Conservation (phyloP, 768 basidiomycete species). For the Serendipita sp. region DNA sequence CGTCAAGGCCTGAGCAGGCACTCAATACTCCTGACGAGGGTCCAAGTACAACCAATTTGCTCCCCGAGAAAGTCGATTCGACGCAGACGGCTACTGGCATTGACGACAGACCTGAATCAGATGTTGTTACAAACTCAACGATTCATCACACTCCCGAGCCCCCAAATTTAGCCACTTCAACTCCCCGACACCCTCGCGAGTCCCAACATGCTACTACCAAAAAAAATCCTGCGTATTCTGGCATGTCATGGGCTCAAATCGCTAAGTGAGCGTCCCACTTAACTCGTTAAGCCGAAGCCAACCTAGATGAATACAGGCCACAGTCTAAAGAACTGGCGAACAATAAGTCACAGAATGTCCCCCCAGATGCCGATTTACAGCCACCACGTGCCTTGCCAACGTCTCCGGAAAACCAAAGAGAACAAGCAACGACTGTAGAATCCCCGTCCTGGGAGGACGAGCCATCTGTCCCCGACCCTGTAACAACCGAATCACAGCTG, state of each 20-base stretch:
- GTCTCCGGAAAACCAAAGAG: constrained; percentile 16
- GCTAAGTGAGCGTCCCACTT: constrained; percentile 36
- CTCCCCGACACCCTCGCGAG: neutral
- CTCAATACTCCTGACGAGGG: neutral
- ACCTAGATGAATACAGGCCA: neutral
- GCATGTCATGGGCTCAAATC: constrained; percentile 76
- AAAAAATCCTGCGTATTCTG: constrained; percentile 34
- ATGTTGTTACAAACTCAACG: neutral
- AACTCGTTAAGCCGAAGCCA: constrained; percentile 10
- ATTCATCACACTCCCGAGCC: neutral
- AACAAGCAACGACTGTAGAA: constrained; percentile 57
- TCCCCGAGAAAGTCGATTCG: too few species aligned
- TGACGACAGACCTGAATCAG: neutral
- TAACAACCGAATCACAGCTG: constrained; percentile 16
- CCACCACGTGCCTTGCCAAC: constrained; percentile 14
- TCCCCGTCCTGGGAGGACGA: constrained; percentile 61
- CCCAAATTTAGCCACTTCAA: neutral
- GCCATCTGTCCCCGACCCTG: constrained; percentile 18
- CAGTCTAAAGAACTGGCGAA: neutral
- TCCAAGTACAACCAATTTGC: too few species aligned
- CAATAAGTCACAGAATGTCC: neutral
- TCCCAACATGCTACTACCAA: constrained; percentile 19
- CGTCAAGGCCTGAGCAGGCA: neutral
- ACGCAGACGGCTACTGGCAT: too few species aligned
- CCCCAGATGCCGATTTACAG: neutral